Percentiles rank a stretch among this genome's conserved stretches.
These are phyloP conservation scores for Fraxinus platypoda DNA, from an alignment of 305 asterid genomes.

Conservation along the genomic window DNA sequence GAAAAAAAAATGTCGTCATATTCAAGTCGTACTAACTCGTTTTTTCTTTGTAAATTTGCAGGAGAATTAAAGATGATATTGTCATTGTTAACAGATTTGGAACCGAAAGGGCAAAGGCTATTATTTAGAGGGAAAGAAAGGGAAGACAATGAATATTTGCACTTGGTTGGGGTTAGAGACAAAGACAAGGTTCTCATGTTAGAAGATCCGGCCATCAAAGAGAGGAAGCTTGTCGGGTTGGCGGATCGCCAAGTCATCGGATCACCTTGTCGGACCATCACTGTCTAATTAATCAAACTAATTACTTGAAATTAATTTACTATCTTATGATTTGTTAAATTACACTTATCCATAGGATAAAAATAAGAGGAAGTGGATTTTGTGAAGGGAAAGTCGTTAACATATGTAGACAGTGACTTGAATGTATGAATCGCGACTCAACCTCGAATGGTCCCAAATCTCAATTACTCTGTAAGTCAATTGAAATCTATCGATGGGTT, in stretches of 20 bases:
- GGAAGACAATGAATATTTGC: conserved; percentile 64
- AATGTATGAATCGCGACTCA: too few relatives aligned
- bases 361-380: too few relatives aligned
- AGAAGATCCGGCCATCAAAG: conserved; percentile 78
- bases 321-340: background rate
- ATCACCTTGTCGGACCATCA: conserved; percentile 49
- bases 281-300: conserved; percentile 32
- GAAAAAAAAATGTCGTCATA: background rate
- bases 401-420: too few relatives aligned
- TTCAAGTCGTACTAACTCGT: background rate
- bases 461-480: too few relatives aligned
- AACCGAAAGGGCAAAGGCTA: conserved; percentile 59
- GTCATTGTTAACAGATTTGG: conserved; percentile 60
- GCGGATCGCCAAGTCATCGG: conserved; percentile 33
- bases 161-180: conserved; percentile 77
- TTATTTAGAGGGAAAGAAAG: conserved; percentile 72
- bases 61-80: conserved; percentile 64
- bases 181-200: conserved; percentile 62
- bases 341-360: conserved; percentile 8
- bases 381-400: too few relatives aligned
- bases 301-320: background rate
- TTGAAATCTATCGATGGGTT: background rate
- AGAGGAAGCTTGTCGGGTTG: conserved; percentile 51
- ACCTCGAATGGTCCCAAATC: too few relatives aligned
- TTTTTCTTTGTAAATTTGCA: conserved; percentile 6